Base-by-base conservation (phyloP, 2,329 filamentous ascomycete genomes). In the Cladosporium sp. region DNA sequence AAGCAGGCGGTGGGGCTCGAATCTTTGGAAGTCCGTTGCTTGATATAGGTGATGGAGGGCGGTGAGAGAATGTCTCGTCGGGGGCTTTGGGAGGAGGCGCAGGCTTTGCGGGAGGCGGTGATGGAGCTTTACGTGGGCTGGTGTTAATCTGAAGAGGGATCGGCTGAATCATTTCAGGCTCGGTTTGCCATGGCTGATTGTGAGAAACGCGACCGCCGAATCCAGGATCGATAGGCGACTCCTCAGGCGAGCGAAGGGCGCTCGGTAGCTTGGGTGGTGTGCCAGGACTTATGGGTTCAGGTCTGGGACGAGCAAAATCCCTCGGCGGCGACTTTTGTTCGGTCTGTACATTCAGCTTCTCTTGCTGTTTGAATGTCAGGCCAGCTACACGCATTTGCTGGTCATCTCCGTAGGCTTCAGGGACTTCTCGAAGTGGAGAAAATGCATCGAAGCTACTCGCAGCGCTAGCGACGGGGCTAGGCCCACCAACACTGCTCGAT, bases 181-280 rank as follows among this genome's bases (percentile, higher is more conserved):
- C 53, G 42, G 53, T 51, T 20, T 58, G 58, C 56, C 66, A 64
- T 2, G 61, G 60, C 48, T 64, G 62, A 55, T 60, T 55, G 15
- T 45, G 52, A 6, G 52, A 55, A n/a, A 55, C 42, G 8, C 52
- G 40, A 19, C 39, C 39, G 32, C 37, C 32, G 15, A 47, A 47
- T 19, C 57, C 63, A 8, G 70, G 70, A 59, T 71, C 70, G 60
- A 70, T 68, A 1, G 70, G 70, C 20, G 70, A 72, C 32, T 39
- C 48, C 39, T 60, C 52, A 40, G 60, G 22, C 48, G 52, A 24
- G 44, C 51, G 20, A 57, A 59, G 5, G n/a, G 51, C 12, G 58
- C 59, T 9, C 42, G 57, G 13, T 15, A 55, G 45, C 32, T 45
- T 55, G 2, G 52, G 52, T 20, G 52, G 52, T 19, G 52, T 55